Evolutionary conservation across 495 filamentous ascomycete genomes (phyloP).

Genomic region (Trichoderma asperelloides): DNA sequence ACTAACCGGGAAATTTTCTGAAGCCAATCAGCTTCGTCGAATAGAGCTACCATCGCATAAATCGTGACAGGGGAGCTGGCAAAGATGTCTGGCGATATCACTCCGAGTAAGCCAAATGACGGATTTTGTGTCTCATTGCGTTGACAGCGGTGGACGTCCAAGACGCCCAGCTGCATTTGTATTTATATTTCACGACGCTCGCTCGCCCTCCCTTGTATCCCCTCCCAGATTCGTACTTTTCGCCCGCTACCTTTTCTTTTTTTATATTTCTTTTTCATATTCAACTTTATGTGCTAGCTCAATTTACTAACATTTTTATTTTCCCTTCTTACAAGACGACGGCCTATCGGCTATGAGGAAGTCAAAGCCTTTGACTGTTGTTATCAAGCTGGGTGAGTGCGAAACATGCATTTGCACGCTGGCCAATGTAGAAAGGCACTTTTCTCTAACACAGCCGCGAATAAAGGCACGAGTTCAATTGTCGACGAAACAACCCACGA

Average conservation of each 20-base stretch:
- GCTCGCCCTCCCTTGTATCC: neutral
- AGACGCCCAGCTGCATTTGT: neutral
- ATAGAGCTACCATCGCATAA: neutral
- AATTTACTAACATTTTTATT: neutral
- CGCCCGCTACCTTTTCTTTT: neutral
- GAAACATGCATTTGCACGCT: neutral
- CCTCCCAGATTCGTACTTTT: neutral
- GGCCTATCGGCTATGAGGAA: neutral
- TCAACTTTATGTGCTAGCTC: neutral
- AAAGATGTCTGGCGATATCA: slow-evolving; percentile 5
- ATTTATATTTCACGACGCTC: neutral
- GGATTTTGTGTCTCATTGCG: neutral
- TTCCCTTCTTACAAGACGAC: neutral
- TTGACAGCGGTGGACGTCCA: neutral
- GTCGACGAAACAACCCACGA: slow-evolving; percentile 96
- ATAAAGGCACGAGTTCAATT: slow-evolving; percentile 86
- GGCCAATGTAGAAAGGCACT: neutral
- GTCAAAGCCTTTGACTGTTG: slow-evolving; percentile 50
- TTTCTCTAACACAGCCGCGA: neutral
- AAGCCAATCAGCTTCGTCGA: neutral
- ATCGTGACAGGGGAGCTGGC: neutral
- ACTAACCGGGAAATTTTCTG: neutral
- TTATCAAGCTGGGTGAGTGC: slow-evolving; percentile 85
- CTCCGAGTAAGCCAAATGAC: slow-evolving; percentile 1
- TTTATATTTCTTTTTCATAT: neutral